Evolutionary conservation across 768 basidiomycete species (phyloP).

Genomic region (Cystobasidiopsis lactophilus): DNA sequence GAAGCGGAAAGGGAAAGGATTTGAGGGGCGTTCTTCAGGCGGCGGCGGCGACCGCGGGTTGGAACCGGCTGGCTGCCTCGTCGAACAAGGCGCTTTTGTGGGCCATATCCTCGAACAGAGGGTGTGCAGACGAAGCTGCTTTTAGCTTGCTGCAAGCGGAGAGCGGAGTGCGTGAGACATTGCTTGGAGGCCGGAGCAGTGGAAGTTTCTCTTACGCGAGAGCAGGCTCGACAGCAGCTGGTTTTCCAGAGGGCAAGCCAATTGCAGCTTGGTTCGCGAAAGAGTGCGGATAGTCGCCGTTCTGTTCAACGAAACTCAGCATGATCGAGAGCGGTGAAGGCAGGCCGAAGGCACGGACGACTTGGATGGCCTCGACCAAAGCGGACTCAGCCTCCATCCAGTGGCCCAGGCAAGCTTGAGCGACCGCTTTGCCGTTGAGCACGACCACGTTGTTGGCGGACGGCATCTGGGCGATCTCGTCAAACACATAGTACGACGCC

Average conservation of each 20-base stretch:
- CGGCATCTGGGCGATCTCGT: slow-evolving; percentile 18
- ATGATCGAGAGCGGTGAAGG: neutral
- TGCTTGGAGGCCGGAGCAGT: neutral
- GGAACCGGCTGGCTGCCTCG: slow-evolving; percentile 26
- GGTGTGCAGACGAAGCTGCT: slow-evolving; percentile 21
- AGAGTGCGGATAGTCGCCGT: slow-evolving; percentile 15
- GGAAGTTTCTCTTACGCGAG: slow-evolving; percentile 6
- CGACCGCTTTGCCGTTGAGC: slow-evolving; percentile 10
- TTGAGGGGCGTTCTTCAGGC: too few relatives aligned
- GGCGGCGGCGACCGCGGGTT: too few relatives aligned
- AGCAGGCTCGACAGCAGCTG: slow-evolving; percentile 4
- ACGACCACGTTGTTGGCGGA: slow-evolving; percentile 15
- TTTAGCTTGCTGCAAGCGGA: neutral
- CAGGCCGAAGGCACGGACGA: slow-evolving; percentile 10
- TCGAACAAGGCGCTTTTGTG: slow-evolving; percentile 25
- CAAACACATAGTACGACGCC: slow-evolving; percentile 20
- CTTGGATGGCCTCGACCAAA: slow-evolving; percentile 13
- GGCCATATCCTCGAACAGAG: slow-evolving; percentile 23
- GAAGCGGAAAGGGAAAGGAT: too few relatives aligned
- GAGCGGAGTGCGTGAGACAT: neutral
- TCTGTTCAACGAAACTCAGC: neutral
- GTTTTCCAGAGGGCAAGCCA: slow-evolving; percentile 13
- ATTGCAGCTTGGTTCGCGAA: slow-evolving; percentile 18
- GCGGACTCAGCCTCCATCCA: slow-evolving; percentile 18
- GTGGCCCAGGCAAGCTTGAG: slow-evolving; percentile 14